phyloP scores from a whole-genome alignment of 2,329 filamentous ascomycete genomes.

The Zasmidium citrigriseum region DNA sequence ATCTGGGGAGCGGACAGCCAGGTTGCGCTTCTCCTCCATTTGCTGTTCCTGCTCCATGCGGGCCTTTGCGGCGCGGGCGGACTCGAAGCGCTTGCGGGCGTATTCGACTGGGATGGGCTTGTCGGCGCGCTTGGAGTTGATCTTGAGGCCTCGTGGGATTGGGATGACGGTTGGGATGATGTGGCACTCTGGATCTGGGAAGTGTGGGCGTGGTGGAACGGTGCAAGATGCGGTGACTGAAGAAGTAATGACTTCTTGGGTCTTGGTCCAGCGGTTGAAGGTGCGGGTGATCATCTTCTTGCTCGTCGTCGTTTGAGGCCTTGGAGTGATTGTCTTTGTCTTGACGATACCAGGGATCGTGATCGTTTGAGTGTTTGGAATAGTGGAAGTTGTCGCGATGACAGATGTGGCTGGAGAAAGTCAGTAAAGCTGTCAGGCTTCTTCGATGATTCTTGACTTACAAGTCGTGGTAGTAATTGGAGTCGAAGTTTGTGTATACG shows the following conservation, averaged over 20 bases:
- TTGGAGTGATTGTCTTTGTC: conserved; percentile 20
- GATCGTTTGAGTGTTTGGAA: conserved; percentile 26
- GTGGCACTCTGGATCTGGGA: conserved; percentile 42
- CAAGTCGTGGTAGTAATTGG: conserved; percentile 15
- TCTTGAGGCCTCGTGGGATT: conserved; percentile 35
- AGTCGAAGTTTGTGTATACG: conserved; percentile 19
- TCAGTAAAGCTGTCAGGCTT: neutral
- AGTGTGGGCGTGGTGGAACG: conserved; percentile 5
- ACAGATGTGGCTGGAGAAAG: neutral
- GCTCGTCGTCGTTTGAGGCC: conserved; percentile 18
- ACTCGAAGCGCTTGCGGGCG: conserved; percentile 8
- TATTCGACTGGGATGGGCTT: neutral
- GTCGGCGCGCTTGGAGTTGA: conserved; percentile 19
- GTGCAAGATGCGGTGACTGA: conserved; percentile 42
- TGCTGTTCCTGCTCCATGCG: neutral
- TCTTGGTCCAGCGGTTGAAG: conserved; percentile 33
- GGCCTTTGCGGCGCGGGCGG: neutral
- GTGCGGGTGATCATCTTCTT: conserved; percentile 16
- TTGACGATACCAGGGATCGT: conserved; percentile 32
- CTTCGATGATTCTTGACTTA: neutral
- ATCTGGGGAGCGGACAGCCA: conserved; percentile 37
- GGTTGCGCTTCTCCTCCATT: neutral
- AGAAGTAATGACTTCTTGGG: conserved; percentile 24
- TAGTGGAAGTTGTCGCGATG: conserved; percentile 5
- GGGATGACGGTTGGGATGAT: conserved; percentile 54